Evolutionary conservation across 495 filamentous ascomycete species (phyloP).

Genomic region (Hyaloscypha variabilis): DNA sequence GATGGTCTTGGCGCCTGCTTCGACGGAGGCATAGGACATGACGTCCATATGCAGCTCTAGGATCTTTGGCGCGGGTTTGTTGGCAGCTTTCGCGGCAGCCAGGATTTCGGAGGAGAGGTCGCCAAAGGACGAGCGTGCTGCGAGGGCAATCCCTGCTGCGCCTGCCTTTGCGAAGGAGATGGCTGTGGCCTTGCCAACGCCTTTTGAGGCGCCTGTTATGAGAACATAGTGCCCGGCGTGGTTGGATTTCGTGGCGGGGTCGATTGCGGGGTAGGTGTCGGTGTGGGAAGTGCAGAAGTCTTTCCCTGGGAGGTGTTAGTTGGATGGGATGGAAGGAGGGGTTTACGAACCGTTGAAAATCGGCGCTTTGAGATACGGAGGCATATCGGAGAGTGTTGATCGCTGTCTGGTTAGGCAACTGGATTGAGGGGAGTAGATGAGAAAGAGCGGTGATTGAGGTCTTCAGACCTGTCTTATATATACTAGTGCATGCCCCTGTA

Average conservation of each 20-base stretch:
- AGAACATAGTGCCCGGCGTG: constrained; percentile 39
- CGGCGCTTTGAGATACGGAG: background rate
- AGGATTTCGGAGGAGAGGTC: constrained; percentile 37
- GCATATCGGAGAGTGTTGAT: background rate
- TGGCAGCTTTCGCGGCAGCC: constrained; percentile 38
- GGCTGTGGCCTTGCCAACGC: constrained; percentile 48
- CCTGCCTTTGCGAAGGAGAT: constrained; percentile 50
- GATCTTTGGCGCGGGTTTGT: constrained; percentile 36
- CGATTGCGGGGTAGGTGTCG: constrained; percentile 53
- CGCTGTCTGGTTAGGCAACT: background rate
- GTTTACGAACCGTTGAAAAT: background rate
- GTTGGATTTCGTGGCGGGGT: constrained; percentile 34
- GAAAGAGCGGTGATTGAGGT: background rate
- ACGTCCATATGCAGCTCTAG: constrained; percentile 44
- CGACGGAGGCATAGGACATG: constrained; percentile 41
- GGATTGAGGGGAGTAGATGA: background rate
- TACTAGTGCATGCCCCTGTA: background rate
- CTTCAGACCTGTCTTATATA: background rate
- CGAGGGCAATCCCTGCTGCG: constrained; percentile 35
- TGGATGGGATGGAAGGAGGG: background rate
- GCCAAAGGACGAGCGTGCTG: constrained; percentile 45
- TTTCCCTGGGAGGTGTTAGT: background rate
- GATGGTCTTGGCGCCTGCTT: constrained; percentile 38
- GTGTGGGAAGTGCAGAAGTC: constrained; percentile 24
- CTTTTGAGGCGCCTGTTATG: constrained; percentile 53